Evolutionary conservation across 2,329 filamentous ascomycete genomes (phyloP), one percentile per base, ranked within the genome.

Genomic region (Paraphaeosphaeria minitans): DNA sequence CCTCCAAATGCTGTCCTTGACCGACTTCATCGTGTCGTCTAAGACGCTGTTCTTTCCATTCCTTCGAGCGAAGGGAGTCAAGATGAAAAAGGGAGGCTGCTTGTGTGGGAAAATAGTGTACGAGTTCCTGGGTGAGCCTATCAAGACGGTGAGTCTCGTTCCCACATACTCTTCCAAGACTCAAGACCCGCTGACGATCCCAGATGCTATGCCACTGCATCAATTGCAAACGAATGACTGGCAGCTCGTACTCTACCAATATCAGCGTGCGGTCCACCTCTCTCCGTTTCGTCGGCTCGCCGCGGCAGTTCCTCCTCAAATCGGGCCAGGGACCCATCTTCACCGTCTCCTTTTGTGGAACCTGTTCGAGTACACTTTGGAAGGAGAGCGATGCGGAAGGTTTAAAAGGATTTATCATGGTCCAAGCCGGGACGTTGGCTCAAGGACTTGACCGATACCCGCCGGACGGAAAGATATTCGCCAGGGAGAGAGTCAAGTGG

Each of bases 61-160:
- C 19, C 45, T 53, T 10, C 45, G 46, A 48, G 54, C 51, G 8
- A 59, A 31, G n/a, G 50, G 48, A 10, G 45, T 59, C n/a, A 58
- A 35, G 42, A 67, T 68, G 64, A 53, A 55, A 14, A 70, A 70
- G 59, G 73, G 73, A 60, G 67, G 66, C 35, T 75, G 73, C 59
- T 24, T 72, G 29, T 77, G 75, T 57, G 75, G 74, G 16, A 70
- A 74, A n/a, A 71, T 73, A 52, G 69, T 66, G 16, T 77, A 76
- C 57, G 65, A 75, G 54, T 71, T 73, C 49, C 62, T 66, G 5
- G 71, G 71, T 24, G 71, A 74, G 42, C 68, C 75, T 41, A 51
- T 57, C 7, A 62, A 58, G 49, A 65, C 56, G 19, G 57, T 67
- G 22, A 33, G 50, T 53, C 3, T 21, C 19, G 1, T 10, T 3